phyloP scores from a whole-genome alignment of 176 grass and related monocot genomes.

The Carex myosuroides region DNA sequence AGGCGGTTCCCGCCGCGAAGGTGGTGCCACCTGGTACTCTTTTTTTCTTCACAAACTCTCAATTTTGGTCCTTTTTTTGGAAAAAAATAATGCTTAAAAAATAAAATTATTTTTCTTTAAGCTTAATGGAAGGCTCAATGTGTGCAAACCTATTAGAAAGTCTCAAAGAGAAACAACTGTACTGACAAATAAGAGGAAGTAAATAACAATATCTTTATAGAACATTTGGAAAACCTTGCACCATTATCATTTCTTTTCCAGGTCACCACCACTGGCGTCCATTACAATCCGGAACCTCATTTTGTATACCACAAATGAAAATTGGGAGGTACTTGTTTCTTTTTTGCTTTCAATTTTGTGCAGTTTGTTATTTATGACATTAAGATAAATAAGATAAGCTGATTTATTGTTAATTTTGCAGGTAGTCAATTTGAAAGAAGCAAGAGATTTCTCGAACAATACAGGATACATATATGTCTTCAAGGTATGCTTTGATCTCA shows the following conservation, averaged over 20 bases:
- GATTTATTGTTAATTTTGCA: conserved; percentile 31
- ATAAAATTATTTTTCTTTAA: neutral
- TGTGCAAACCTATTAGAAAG: neutral
- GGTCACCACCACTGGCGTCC: conserved; percentile 86
- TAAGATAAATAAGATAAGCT: neutral
- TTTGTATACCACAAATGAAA: conserved; percentile 96
- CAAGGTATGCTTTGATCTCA: conserved; percentile 51
- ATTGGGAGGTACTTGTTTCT: conserved; percentile 74
- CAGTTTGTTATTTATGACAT: conserved; percentile 6
- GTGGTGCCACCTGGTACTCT: conserved; percentile 81
- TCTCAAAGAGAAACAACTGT: neutral
- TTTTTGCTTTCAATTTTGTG: neutral
- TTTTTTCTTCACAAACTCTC: conserved; percentile 15
- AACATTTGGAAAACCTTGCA: neutral
- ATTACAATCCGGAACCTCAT: conserved; percentile 91
- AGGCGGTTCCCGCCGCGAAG: conserved; percentile 48
- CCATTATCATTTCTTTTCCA: conserved; percentile 29
- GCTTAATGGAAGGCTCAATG: neutral
- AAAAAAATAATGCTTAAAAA: neutral
- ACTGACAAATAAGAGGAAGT: neutral
- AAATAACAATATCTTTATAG: neutral
- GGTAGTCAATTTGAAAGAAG: conserved; percentile 99
- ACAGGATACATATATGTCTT: conserved; percentile 97
- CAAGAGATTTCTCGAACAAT: conserved; percentile 91
- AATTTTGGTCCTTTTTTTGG: conserved; percentile 16